Base-by-base conservation (phyloP, 495 filamentous ascomycete species). In the Durotheca rogersii region DNA sequence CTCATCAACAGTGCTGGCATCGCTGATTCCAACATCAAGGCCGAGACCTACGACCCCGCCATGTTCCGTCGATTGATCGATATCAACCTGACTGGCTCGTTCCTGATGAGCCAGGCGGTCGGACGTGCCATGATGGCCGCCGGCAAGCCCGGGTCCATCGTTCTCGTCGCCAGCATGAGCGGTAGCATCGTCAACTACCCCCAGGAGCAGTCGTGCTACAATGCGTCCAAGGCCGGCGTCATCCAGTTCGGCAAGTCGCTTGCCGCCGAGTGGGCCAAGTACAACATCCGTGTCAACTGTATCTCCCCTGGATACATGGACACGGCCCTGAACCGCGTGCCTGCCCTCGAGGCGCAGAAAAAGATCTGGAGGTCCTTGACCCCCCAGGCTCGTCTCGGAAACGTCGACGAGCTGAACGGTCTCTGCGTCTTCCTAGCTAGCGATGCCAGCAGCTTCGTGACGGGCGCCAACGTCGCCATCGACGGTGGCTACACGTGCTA, bases 1-100 rank as follows among this genome's bases (percentile, higher is more conserved):
- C 72, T 90, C 11, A 78, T 94, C 70, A 90, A 88, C 69, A 86
- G 87, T 43, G 90, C 89, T 21, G 89, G 90, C 56, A 89, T 94
- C 47, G 87, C 89, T 53, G 86, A 90, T 43, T 76, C 72, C 66
- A 77, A 75, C 66, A 76, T 78, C 67, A 67, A 71, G 53, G 73
- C 72, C 27, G 64, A 73, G 81, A 80, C 71, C 16, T 77, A 77
- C 61, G 74, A 77, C 64, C 67, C 72, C 2, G 86, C 85, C 46
- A 85, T 80, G 69, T 90, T 87, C 73, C 79, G 83, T 41, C 79
- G 78, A 52, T 74, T 89, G 9, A 83, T 90, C 56, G 83, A 87
- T 58, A 87, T 88, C 75, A 89, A 89, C 75, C 64, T 89, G 30
- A 86, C 77, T 7, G 85, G 85, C 51, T 84, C 85, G 15, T 87